Evolutionary conservation across 495 filamentous ascomycete species (phyloP), one percentile per base, ranked within the genome.

Genomic region (Hypomontagnella submonticulosa): DNA sequence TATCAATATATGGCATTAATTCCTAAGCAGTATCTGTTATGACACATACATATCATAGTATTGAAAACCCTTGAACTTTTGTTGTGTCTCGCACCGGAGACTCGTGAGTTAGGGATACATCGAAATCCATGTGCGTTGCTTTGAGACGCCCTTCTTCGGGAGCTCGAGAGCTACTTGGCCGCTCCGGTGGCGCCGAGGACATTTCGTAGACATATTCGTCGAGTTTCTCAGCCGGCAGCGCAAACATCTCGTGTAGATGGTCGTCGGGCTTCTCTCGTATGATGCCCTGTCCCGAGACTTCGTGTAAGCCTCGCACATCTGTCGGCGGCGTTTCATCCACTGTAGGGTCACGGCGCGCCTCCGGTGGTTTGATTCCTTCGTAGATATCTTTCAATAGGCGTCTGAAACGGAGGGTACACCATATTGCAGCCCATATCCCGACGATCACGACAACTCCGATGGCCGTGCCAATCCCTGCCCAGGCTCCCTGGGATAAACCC

Each of bases 391-490:
- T 19, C 11, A 20, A 4, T 20, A 15, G 18, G 15, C 41, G 41
- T 20, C 9, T 20, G 16, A 20, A 44, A 19, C 13, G 41, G 41
- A 44, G 18, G 0, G 9, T 8, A 36, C 33, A 18, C 46, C 46
- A 49, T 34, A 34, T n/a, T 0, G 11, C 33, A 3, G 11, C 50
- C 3, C 13, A 6, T 12, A 70, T 40, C 23, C 23, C 23, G 23
- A 33, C n/a, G 15, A 60, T 27, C 3, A 33, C 57, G 11, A 51
- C 16, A 12, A 60, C 16, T 3, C 34, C 36, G 19, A 61, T 36
- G 15, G 27, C 20, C 11, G 53, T 12, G 8, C 57, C 48, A 5
- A 61, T 61, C 2, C 57, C 57, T 13, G 48, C 48, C 48, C 41
- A 37, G 12, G 57, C 57, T 15, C 57, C 57, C 7, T n/a, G 46